Evolutionary conservation across 2,329 filamentous ascomycete species (phyloP).

Genomic region (Aspergillus phoenicis): DNA sequence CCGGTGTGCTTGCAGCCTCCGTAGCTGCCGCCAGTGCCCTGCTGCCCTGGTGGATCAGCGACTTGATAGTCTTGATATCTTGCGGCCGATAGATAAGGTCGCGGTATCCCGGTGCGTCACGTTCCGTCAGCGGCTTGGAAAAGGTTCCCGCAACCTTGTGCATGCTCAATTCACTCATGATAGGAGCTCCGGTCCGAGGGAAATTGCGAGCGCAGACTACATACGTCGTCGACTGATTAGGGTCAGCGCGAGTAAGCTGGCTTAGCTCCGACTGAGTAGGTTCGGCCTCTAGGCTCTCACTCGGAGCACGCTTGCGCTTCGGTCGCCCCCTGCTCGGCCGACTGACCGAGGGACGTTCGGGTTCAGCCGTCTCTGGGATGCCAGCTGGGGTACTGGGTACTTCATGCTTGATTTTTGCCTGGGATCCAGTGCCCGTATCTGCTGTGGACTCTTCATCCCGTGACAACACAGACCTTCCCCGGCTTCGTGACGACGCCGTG

Average conservation of each 20-base stretch:
- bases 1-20: slow-evolving; percentile 67
- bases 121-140: slow-evolving; percentile 71
- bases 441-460: slow-evolving; percentile 35
- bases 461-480: slow-evolving; percentile 39
- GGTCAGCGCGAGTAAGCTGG: slow-evolving; percentile 32
- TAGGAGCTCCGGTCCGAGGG: slow-evolving; percentile 69
- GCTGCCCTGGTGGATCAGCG: slow-evolving; percentile 61
- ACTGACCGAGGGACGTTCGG: slow-evolving; percentile 32
- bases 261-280: slow-evolving; percentile 28
- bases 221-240: slow-evolving; percentile 37
- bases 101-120: slow-evolving; percentile 74
- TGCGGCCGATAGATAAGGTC: slow-evolving; percentile 73
- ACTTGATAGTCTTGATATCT: slow-evolving; percentile 75
- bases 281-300: slow-evolving; percentile 37
- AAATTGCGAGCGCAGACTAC: slow-evolving; percentile 50
- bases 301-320: slow-evolving; percentile 47
- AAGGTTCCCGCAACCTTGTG: slow-evolving; percentile 81
- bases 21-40: slow-evolving; percentile 47
- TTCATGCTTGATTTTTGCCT: slow-evolving; percentile 35
- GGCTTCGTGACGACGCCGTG: slow-evolving; percentile 40
- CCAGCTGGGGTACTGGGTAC: slow-evolving; percentile 40
- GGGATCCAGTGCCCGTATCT: slow-evolving; percentile 18
- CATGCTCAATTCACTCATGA: slow-evolving; percentile 74
- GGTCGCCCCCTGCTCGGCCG: slow-evolving; percentile 31
- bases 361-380: slow-evolving; percentile 35